Base-by-base conservation (phyloP, 202 grass and related monocot genomes). In the Digitaria exilis region DNA sequence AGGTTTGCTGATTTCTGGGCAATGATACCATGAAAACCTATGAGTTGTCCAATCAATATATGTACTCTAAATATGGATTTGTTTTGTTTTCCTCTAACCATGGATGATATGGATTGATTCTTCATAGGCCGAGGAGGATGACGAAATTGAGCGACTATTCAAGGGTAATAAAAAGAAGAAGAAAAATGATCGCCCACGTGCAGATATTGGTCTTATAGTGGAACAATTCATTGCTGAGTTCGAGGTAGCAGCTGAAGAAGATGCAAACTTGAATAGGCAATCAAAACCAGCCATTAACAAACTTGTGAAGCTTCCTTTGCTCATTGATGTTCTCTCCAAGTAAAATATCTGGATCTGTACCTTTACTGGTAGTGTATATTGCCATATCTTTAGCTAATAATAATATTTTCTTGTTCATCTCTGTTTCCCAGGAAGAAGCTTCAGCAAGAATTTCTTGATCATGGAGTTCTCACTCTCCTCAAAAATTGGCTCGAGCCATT, bases 371-470 rank as follows among this genome's bases (percentile, higher is more conserved):
- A 52, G 15, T 82, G 31, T 0, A 13, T 28, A 44, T 58, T 78
- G 58, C 26, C 66, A 35, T 73, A 18, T 70, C n/a, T 73, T 57
- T 75, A 65, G 21, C 49, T 62, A 56, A 26, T 24, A 43, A 15
- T 82, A 52, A 73, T 43, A 76, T 71, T 78, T 82, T 64, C 44
- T 83, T 70, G 9, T 32, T 25, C 74, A 66, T 87, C 68, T 77
- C 61, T 84, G 18, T 83, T 77, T 61, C 49, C 61, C 87, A 98
- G 96, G 85, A 98, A 96, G 51, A 96, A 92, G 70, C 92, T 98
- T 69, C 96, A 98, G 80, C 96, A 96, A 87, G 96, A 98, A 86
- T 98, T 98, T 75, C 90, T 98, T 85, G 93, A 98, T 89, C 96
- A 98, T 87, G 93, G 93, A 57, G 91, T 96, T 35, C 87, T 98